A percentile compares a stretch with the other conserved stretches of the same genome.
phyloP scores from a whole-genome alignment of 192 early-diverging fungal genomes.

The Podila verticillata region DNA sequence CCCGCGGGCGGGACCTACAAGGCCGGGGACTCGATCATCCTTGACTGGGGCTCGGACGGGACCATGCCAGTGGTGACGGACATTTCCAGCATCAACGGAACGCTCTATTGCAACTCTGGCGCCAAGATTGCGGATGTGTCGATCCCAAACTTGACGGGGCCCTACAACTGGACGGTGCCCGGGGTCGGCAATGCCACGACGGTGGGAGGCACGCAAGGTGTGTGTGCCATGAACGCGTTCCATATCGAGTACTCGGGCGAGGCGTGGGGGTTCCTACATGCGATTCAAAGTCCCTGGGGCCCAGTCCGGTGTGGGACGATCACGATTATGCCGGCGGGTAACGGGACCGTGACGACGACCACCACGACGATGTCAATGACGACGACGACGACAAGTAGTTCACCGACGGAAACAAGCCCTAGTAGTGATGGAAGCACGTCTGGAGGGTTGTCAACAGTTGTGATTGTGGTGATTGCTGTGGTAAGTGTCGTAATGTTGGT shows the following conservation, averaged over 20 bases:
- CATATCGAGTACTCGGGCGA: constrained; percentile 38
- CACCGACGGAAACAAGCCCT: not conserved
- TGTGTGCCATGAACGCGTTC: constrained; percentile 30
- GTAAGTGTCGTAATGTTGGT: no score
- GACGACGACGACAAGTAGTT: constrained; percentile 24
- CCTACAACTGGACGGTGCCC: constrained; percentile 37
- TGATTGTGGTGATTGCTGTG: constrained; percentile 35
- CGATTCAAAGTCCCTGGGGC: constrained; percentile 19
- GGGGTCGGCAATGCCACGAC: constrained; percentile 40
- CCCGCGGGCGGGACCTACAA: constrained; percentile 37
- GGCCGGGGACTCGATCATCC: constrained; percentile 29
- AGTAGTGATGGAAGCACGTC: not conserved
- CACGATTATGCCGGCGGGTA: constrained; percentile 23
- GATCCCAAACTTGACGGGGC: constrained; percentile 15
- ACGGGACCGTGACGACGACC: constrained; percentile 1
- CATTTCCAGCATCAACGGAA: constrained; percentile 24
- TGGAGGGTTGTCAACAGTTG: constrained; percentile 18
- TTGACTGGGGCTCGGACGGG: constrained; percentile 33
- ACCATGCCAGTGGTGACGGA: constrained; percentile 11
- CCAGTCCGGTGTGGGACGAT: constrained; percentile 37
- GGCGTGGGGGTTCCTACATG: constrained; percentile 4
- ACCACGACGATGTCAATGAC: not conserved
- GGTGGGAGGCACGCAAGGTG: constrained; percentile 14
- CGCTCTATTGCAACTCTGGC: constrained; percentile 25
- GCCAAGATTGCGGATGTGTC: constrained; percentile 16